These are phyloP conservation scores for Candida dendrica DNA, from an alignment of 805 yeast genomes.

Conservation along the genomic window DNA sequence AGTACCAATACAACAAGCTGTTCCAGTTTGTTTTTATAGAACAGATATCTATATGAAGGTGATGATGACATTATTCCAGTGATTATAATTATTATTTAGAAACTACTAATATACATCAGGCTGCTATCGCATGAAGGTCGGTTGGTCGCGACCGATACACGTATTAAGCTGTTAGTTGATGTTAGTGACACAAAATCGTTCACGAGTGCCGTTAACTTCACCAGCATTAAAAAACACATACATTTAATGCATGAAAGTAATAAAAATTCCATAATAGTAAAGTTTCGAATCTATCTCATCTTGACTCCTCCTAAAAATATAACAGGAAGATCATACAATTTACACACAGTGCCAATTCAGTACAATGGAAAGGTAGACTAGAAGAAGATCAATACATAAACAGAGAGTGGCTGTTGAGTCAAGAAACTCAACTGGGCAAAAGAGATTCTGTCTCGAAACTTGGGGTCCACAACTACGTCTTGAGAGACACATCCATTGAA, in stretches of 20 bases:
- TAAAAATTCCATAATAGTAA: too few relatives aligned
- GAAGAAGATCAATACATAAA: conserved; percentile 28
- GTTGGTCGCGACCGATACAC: neutral
- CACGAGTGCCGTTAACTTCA: neutral
- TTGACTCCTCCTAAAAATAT: too few relatives aligned
- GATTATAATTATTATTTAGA: too few relatives aligned
- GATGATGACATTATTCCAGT: too few relatives aligned
- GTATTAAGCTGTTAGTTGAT: neutral
- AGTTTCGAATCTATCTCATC: too few relatives aligned
- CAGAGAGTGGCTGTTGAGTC: conserved; percentile 27
- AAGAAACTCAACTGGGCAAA: conserved; percentile 18
- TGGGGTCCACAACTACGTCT: conserved; percentile 29
- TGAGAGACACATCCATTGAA: conserved; percentile 21
- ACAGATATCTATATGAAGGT: too few relatives aligned
- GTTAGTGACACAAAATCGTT: neutral
- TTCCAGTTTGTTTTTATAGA: too few relatives aligned
- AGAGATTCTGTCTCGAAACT: conserved; percentile 9
- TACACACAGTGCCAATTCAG: conserved; percentile 28
- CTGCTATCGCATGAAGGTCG: too few relatives aligned
- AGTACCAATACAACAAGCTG: too few relatives aligned
- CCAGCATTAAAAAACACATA: too few relatives aligned
- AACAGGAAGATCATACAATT: conserved; percentile 24
- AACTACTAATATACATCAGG: too few relatives aligned
- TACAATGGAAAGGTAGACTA: conserved; percentile 26
- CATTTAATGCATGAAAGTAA: too few relatives aligned